phyloP scores from a whole-genome alignment of 495 filamentous ascomycete genomes.

The Cryomyces antarcticus region DNA sequence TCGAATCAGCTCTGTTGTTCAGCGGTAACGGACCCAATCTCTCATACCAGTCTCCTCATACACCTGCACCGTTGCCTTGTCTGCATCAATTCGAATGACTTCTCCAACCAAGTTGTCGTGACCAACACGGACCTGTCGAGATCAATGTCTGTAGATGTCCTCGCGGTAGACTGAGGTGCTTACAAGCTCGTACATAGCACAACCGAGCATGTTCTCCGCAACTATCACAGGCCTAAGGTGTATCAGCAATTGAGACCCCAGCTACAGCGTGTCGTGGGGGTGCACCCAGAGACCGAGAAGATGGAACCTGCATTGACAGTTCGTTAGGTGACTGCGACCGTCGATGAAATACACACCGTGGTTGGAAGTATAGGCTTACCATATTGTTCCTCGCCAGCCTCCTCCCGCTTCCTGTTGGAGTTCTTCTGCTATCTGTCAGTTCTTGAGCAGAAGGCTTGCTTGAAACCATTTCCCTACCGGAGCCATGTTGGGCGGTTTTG shows the following conservation, averaged over 20 bases:
- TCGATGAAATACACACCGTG: neutral
- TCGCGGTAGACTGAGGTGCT: slow-evolving; percentile 2
- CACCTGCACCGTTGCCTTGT: slow-evolving; percentile 93
- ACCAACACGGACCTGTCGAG: slow-evolving; percentile 58
- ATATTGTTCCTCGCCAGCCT: slow-evolving; percentile 31
- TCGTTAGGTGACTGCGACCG: no score
- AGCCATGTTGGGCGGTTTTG: slow-evolving; percentile 6
- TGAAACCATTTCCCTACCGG: slow-evolving; percentile 6
- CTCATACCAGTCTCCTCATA: slow-evolving; percentile 92
- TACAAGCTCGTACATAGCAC: slow-evolving; percentile 99
- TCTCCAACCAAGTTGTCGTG: slow-evolving; percentile 81
- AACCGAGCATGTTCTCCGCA: slow-evolving; percentile 94
- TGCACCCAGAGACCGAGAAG: slow-evolving; percentile 65
- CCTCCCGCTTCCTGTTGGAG: slow-evolving; percentile 6
- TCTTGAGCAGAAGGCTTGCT: no score
- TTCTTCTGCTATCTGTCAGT: slow-evolving; percentile 2
- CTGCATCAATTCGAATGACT: slow-evolving; percentile 90
- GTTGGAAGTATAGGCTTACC: slow-evolving; percentile 21
- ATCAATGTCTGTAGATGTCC: slow-evolving; percentile 1
- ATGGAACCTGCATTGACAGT: slow-evolving; percentile 33
- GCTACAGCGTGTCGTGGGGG: slow-evolving; percentile 11
- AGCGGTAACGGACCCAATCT: neutral
- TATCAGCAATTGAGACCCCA: slow-evolving; percentile 11
- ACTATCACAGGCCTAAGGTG: slow-evolving; percentile 71
- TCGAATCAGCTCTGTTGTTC: neutral